Evolutionary conservation across 1,284 basidiomycete species (phyloP), one percentile per base, ranked within the genome.

Genomic region (Ustilago hordei): DNA sequence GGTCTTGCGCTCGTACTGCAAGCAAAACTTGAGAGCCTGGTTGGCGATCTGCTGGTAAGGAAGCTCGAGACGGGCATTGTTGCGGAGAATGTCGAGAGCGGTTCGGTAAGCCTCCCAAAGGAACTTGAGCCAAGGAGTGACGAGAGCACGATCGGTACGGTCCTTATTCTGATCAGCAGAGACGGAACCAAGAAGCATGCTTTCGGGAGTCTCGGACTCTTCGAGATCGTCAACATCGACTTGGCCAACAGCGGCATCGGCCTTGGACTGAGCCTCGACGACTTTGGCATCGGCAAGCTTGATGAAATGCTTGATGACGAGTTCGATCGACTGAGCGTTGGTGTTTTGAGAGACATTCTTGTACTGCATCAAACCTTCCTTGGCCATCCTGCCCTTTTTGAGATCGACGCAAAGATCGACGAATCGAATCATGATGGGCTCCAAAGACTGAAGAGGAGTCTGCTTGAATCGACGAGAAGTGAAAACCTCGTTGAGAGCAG

Each of bases 21-120:
- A 89, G 87, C 96, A 99, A 88, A 99, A 99, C 83, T 92, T 92
- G 90, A 99, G 97, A 0, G 96, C 96, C 88, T 97, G 93, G 87
- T 96, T 93, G 6, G 95, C 96, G 83, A 98, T 93, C 91, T 94
- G 92, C 93, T 98, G 96, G 88, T 99, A 99, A 78, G 98, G 94
- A 13, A 90, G 88, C 88, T 99, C 97, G 64, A 99, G 88, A 54
- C 96, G 90, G 50, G 95, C 93, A 86, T 98, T 99, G 87, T 98
- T 98, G 87, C 98, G 95, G 81, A 98, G 89, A 9, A 95, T 96
- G 89, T 99, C 97, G 67, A 99, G 89, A 8, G 93, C 94, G 35
- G 95, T 98, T 70, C 97, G 92, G 87, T 98, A 98, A 76, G 94
- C 94, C 89, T 99, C 96, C 95, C 95, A 99, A 35, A 96, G 90